phyloP scores from a whole-genome alignment of 139 green algal species.

The Picochlorum sp. region DNA sequence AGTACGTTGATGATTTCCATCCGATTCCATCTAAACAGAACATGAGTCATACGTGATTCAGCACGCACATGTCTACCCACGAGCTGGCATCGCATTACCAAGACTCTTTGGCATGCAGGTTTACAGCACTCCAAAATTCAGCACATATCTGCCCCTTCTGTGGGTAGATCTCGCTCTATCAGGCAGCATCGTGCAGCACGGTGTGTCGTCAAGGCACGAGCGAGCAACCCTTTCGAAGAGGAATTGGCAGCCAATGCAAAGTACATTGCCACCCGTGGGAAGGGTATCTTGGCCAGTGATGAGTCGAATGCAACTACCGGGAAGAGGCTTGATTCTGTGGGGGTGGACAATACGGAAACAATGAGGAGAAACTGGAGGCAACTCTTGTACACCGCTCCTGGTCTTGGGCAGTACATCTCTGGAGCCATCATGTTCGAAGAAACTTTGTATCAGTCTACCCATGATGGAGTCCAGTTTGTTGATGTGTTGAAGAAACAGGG shows the following conservation, averaged over 20 bases:
- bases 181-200: no score
- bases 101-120: no score
- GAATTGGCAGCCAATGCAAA: slow-evolving; percentile 61
- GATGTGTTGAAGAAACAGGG: slow-evolving; percentile 47
- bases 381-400: slow-evolving; percentile 51
- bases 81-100: no score
- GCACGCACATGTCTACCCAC: no score
- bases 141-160: no score
- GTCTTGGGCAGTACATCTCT: slow-evolving; percentile 87
- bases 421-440: slow-evolving; percentile 97
- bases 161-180: no score
- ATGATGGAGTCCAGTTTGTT: slow-evolving; percentile 56
- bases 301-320: slow-evolving; percentile 81
- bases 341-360: slow-evolving; percentile 77
- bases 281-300: slow-evolving; percentile 57
- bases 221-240: slow-evolving; percentile 36
- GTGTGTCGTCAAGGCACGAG: not conserved
- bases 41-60: no score
- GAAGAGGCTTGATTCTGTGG: slow-evolving; percentile 72
- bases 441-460: slow-evolving; percentile 66
- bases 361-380: slow-evolving; percentile 71
- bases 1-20: no score
- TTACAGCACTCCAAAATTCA: no score
- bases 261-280: slow-evolving; percentile 51
- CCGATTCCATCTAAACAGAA: no score